A percentile compares a stretch with the other conserved stretches of the same genome.
Evolutionary conservation across 495 filamentous ascomycete genomes (phyloP).

Genomic region (Platismatia glauca): DNA sequence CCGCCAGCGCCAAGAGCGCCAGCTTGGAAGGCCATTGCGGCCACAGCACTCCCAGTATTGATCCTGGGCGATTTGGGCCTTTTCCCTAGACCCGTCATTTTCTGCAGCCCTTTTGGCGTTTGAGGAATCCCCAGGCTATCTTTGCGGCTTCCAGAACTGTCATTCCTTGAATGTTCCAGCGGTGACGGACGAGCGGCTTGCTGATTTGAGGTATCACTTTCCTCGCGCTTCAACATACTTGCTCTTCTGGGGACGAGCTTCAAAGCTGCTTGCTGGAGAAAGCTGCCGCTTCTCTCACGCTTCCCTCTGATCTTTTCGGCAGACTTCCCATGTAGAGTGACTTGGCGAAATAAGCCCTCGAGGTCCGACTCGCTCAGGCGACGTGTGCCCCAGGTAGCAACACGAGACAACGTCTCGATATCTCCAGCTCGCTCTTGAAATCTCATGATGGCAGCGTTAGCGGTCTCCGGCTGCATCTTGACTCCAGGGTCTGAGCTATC

Average conservation of each 20-base stretch:
- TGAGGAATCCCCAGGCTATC: conserved; percentile 42
- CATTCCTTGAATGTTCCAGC: conserved; percentile 32
- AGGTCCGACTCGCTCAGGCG: conserved; percentile 54
- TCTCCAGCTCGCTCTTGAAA: conserved; percentile 37
- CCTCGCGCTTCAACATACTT: conserved; percentile 40
- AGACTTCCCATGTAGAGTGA: conserved; percentile 45
- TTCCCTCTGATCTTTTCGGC: conserved; percentile 31
- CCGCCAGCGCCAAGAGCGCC: conserved; percentile 55
- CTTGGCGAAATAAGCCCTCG: conserved; percentile 54
- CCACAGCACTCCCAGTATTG: conserved; percentile 49
- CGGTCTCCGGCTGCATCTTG: conserved; percentile 36
- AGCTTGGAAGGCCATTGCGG: conserved; percentile 52
- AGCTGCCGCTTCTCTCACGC: conserved; percentile 33
- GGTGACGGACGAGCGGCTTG: conserved; percentile 26
- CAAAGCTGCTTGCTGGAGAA: conserved; percentile 36
- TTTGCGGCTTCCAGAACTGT: conserved; percentile 30
- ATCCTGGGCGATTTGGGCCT: conserved; percentile 51
- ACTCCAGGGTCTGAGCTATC: conserved; percentile 29
- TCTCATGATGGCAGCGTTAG: conserved; percentile 38
- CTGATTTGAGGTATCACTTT: conserved; percentile 30
- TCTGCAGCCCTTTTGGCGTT: conserved; percentile 32
- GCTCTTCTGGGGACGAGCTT: conserved; percentile 47
- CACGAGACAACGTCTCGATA: conserved; percentile 46
- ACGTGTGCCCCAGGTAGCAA: conserved; percentile 66
- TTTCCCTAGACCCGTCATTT: conserved; percentile 47